Evolutionary conservation across 176 grass and related monocot species (phyloP).

Genomic region (Zea mays): DNA sequence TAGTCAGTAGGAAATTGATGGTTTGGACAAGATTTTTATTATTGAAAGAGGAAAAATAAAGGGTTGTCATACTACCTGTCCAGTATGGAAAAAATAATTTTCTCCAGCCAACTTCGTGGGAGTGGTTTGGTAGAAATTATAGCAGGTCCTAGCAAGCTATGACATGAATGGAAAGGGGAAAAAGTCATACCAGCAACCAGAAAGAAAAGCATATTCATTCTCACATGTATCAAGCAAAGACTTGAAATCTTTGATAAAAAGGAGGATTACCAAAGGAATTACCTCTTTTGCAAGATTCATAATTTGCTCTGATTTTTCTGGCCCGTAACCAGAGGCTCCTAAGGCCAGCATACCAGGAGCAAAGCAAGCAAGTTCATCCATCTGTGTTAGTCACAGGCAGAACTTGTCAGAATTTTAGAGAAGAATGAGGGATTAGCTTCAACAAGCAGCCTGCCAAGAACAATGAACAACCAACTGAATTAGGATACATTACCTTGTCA

Average conservation of each 20-base stretch:
- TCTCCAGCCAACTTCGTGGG: no score
- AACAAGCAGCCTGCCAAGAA: constrained; percentile 31
- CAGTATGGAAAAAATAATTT: constrained; percentile 12
- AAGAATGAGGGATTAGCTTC: constrained; percentile 31
- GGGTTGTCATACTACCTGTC: constrained; percentile 52
- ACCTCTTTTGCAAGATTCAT: constrained; percentile 94
- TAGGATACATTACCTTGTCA: constrained; percentile 66
- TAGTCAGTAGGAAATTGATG: neutral
- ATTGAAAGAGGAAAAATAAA: constrained; percentile 21
- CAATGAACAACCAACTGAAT: constrained; percentile 13
- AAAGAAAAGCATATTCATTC: constrained; percentile 12
- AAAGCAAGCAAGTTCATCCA: no score
- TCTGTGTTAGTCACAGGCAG: no score
- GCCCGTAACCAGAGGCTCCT: no score
- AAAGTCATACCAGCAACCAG: constrained; percentile 22
- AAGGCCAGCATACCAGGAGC: no score
- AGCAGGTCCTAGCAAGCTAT: no score
- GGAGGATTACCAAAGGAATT: constrained; percentile 20
- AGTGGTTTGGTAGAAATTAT: no score
- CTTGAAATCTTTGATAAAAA: constrained; percentile 22
- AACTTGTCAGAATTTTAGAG: no score
- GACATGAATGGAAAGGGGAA: no score
- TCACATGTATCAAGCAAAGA: constrained; percentile 17
- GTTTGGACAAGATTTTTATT: constrained; percentile 4
- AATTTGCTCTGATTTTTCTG: constrained; percentile 43